Evolutionary conservation across 768 basidiomycete species (phyloP), one percentile per base, ranked within the genome.

Genomic region (Scleroderma citrinum): DNA sequence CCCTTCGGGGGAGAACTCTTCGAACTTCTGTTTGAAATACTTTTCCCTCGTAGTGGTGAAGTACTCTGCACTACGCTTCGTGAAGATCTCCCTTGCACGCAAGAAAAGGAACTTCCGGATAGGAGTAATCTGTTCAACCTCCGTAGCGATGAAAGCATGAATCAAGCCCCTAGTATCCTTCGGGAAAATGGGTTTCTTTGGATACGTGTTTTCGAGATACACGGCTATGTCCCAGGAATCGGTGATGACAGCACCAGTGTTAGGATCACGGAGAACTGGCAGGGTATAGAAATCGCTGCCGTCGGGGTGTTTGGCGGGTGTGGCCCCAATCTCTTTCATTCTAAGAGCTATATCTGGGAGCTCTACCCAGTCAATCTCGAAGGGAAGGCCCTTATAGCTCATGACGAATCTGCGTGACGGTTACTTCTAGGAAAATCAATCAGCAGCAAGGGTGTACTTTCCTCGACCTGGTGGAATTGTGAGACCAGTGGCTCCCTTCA

Each of bases 1-100:
- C n/a, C 70, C 69, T 37, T 59, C 62, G 0, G 71, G 70, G 6
- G 61, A 60, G 30, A 75, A 52, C 30, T 74, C 67, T 21, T 76
- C 73, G 46, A 80, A 51, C 13, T 59, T 57, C 38, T 52, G 60
- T 5, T 71, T 71, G 40, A 70, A 62, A 3, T 8, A 17, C 2
- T 13, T 48, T 48, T 69, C 65, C 30, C 72, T 59, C n/a, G n/a
- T n/a, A 17, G 48, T 43, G 17, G 69, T 55, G 53, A 75, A 80
- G 57, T 70, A 71, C 24, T 59, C 64, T 32, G 52, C 49, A 48
- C 73, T 75, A 32, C 49, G 53, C 5, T 66, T 59, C 26, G 62
- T 67, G 47, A 78, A 51, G 34, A 64, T 52, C 14, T 58, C 41
- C 12, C n/a, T n/a, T n/a, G n/a, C n/a, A n/a, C n/a, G n/a, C n/a